These are phyloP conservation scores for Fusarium sacchari DNA, from an alignment of 2,329 filamentous ascomycete species.

Conservation along the genomic window DNA sequence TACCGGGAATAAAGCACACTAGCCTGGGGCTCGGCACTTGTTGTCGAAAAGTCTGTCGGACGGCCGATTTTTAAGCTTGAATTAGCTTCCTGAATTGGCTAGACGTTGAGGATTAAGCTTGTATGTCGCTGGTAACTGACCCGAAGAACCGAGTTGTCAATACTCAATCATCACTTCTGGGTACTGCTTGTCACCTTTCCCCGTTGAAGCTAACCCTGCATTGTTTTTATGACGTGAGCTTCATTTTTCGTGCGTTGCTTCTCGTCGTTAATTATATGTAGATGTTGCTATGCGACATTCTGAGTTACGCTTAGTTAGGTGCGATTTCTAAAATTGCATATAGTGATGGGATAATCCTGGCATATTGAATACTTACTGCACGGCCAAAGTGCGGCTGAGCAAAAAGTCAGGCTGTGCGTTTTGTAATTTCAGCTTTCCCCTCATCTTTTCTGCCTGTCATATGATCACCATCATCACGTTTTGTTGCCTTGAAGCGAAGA, in stretches of 20 bases:
- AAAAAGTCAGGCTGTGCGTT: accelerated
- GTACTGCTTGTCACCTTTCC: background rate
- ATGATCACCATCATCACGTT: accelerated
- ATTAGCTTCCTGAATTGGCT: background rate
- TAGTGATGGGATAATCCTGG: background rate
- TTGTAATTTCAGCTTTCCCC: background rate
- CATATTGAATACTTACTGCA: background rate
- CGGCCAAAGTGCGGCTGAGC: background rate
- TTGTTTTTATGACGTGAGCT: accelerated
- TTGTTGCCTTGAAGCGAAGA: accelerated
- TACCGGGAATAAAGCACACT: background rate
- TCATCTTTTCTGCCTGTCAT: accelerated
- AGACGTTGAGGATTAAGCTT: background rate
- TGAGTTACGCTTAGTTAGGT: background rate
- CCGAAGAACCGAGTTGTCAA: background rate
- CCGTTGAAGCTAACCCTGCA: accelerated
- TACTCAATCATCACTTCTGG: accelerated
- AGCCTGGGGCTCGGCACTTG: background rate
- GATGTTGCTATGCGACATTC: background rate
- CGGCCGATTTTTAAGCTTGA: background rate
- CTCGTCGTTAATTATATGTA: background rate
- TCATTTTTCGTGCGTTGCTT: accelerated
- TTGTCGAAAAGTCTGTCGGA: background rate
- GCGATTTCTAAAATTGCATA: background rate
- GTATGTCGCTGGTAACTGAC: accelerated